These are phyloP conservation scores for Aspergillus awamori DNA, from an alignment of 2,329 filamentous ascomycete species.

Conservation along the genomic window DNA sequence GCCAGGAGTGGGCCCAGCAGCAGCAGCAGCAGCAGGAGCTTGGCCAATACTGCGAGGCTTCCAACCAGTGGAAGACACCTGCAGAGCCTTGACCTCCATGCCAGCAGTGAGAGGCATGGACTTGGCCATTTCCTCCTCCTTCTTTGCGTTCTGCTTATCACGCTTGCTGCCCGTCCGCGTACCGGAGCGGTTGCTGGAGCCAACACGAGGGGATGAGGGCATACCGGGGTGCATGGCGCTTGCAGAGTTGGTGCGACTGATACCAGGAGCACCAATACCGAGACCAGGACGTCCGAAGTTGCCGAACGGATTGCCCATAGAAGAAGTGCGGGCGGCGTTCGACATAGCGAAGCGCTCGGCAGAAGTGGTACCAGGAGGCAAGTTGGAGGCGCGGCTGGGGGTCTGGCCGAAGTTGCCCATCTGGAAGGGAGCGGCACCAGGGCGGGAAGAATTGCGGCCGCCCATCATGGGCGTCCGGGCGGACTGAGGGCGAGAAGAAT, in stretches of 20 bases:
- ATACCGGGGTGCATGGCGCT: slow-evolving; percentile 55
- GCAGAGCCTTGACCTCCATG: slow-evolving; percentile 78
- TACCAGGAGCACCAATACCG: slow-evolving; percentile 64
- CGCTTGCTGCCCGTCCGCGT: slow-evolving; percentile 54
- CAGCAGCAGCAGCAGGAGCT: slow-evolving; percentile 40
- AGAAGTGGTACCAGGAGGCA: slow-evolving; percentile 77
- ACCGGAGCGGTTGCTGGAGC: slow-evolving; percentile 63
- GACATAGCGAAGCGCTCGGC: slow-evolving; percentile 72
- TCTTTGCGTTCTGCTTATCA: slow-evolving; percentile 56
- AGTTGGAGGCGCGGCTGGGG: slow-evolving; percentile 53
- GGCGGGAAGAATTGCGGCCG: slow-evolving; percentile 55
- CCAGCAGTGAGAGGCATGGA: slow-evolving; percentile 89
- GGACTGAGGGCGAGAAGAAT: slow-evolving; percentile 66
- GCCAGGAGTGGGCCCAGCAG: slow-evolving; percentile 52
- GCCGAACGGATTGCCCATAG: slow-evolving; percentile 58
- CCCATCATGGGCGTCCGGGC: slow-evolving; percentile 53
- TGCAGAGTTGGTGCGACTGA: slow-evolving; percentile 67
- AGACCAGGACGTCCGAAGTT: slow-evolving; percentile 64
- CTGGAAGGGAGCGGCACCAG: slow-evolving; percentile 52
- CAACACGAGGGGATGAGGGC: slow-evolving; percentile 72
- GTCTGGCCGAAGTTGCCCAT: slow-evolving; percentile 71
- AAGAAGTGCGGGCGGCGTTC: slow-evolving; percentile 50
- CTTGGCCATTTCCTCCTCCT: slow-evolving; percentile 72
- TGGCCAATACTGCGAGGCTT: slow-evolving; percentile 74
- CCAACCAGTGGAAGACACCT: slow-evolving; percentile 76